Percentiles rank a stretch among this genome's conserved stretches.
Conservation (phyloP, 352 stramenopile genomes). For the Elongisporangium prolatum region DNA sequence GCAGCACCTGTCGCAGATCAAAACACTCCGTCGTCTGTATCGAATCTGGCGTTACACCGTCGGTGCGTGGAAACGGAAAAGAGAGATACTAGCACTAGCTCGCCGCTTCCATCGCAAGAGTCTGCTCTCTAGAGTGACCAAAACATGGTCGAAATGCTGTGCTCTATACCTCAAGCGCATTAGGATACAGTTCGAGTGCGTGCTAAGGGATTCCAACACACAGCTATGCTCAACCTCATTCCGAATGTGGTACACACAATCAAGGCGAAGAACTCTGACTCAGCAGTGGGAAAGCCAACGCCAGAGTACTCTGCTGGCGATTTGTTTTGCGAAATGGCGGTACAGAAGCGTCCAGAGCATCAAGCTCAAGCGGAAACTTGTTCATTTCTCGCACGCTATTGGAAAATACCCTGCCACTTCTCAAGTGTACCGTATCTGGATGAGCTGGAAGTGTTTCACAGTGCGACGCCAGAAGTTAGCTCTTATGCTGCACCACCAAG, state of each 20-base stretch:
- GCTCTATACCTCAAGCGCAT: neutral
- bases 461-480: neutral
- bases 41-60: no score
- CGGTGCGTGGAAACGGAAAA: no score
- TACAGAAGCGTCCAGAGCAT: constrained; percentile 4
- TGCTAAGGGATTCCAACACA: neutral
- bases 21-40: no score
- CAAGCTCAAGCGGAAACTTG: constrained; percentile 24
- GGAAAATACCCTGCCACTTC: constrained; percentile 27
- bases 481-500: constrained; percentile 6
- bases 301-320: neutral
- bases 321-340: constrained; percentile 14
- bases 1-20: no score
- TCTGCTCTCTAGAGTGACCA: no score
- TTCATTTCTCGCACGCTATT: constrained; percentile 31
- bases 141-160: no score
- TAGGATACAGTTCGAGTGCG: neutral
- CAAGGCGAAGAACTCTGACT: constrained; percentile 1
- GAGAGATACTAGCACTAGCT: no score
- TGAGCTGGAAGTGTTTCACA: constrained; percentile 20
- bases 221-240: neutral
- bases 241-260: neutral
- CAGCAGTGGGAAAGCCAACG: neutral
- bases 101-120: no score
- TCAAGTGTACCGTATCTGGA: constrained; percentile 17